Percentiles rank a stretch among this genome's conserved stretches.
Conservation (phyloP, 306 rosid genomes). For the Hippophae gyantsensis region DNA sequence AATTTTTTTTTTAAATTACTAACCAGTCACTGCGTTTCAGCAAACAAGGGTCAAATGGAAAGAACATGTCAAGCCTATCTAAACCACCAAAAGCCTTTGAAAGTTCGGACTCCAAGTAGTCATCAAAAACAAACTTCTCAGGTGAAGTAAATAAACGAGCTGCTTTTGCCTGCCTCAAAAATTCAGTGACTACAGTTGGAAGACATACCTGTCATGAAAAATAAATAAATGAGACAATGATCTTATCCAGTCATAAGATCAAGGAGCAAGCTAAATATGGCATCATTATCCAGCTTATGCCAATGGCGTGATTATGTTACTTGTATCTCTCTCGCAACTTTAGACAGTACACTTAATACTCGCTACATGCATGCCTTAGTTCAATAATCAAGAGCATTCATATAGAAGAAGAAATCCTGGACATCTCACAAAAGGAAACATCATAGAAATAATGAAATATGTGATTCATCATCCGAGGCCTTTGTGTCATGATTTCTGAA, state of each 20-base stretch:
- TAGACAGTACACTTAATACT: too few relatives aligned
- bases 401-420: too few relatives aligned
- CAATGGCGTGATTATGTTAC: too few relatives aligned
- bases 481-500: too few relatives aligned
- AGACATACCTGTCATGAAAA: slow-evolving; percentile 53
- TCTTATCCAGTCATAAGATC: background rate
- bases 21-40: slow-evolving; percentile 71
- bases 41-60: slow-evolving; percentile 86
- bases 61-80: slow-evolving; percentile 81
- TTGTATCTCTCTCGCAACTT: too few relatives aligned
- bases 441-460: too few relatives aligned
- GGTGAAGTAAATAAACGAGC: slow-evolving; percentile 51
- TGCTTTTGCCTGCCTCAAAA: slow-evolving; percentile 71
- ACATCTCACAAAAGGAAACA: too few relatives aligned
- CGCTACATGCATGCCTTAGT: too few relatives aligned
- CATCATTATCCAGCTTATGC: too few relatives aligned
- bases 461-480: too few relatives aligned
- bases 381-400: too few relatives aligned
- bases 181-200: slow-evolving; percentile 73
- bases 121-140: slow-evolving; percentile 41
- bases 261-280: background rate
- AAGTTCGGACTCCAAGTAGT: slow-evolving; percentile 62
- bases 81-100: slow-evolving; percentile 73
- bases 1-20: background rate
- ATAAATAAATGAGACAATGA: slow-evolving; percentile 13